Conservation (phyloP, 495 filamentous ascomycete species). For the Xylaria sp. region DNA sequence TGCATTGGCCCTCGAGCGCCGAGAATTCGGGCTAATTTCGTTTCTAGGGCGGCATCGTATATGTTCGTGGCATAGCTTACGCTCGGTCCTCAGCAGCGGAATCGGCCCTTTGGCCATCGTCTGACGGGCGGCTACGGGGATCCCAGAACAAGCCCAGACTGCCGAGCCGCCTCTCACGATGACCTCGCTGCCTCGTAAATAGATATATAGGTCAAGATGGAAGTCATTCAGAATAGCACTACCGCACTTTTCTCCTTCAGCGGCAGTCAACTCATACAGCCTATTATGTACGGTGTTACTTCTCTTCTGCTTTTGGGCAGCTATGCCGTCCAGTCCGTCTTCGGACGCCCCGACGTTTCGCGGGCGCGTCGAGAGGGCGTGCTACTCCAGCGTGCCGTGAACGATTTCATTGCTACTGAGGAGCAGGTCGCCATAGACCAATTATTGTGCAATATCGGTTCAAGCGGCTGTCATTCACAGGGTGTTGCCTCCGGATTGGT, state of each 20-base stretch:
- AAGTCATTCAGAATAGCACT: slow-evolving; percentile 32
- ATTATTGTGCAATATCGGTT: slow-evolving; percentile 68
- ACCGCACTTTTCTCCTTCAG: slow-evolving; percentile 33
- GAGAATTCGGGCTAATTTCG: background rate
- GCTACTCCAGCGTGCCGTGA: slow-evolving; percentile 54
- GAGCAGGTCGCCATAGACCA: slow-evolving; percentile 57
- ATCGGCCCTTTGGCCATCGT: slow-evolving; percentile 19
- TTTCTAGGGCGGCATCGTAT: background rate
- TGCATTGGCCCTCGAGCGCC: background rate
- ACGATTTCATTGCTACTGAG: slow-evolving; percentile 63
- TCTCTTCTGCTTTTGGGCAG: slow-evolving; percentile 56
- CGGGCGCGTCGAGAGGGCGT: slow-evolving; percentile 45
- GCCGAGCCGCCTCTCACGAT: slow-evolving; percentile 16
- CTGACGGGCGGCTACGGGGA: background rate
- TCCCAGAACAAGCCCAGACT: slow-evolving; percentile 22
- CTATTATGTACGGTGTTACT: slow-evolving; percentile 52
- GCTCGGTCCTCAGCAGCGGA: background rate
- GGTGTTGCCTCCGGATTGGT: slow-evolving; percentile 62
- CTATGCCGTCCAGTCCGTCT: slow-evolving; percentile 53
- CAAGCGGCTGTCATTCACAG: slow-evolving; percentile 54
- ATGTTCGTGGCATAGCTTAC: background rate
- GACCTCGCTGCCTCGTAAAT: background rate
- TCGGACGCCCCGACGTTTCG: slow-evolving; percentile 48
- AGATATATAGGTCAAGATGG: slow-evolving; percentile 33
- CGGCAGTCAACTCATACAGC: slow-evolving; percentile 43